A percentile compares a stretch with the other conserved stretches of the same genome.
Evolutionary conservation across 495 filamentous ascomycete species (phyloP).

Genomic region (Penicillium herquei): DNA sequence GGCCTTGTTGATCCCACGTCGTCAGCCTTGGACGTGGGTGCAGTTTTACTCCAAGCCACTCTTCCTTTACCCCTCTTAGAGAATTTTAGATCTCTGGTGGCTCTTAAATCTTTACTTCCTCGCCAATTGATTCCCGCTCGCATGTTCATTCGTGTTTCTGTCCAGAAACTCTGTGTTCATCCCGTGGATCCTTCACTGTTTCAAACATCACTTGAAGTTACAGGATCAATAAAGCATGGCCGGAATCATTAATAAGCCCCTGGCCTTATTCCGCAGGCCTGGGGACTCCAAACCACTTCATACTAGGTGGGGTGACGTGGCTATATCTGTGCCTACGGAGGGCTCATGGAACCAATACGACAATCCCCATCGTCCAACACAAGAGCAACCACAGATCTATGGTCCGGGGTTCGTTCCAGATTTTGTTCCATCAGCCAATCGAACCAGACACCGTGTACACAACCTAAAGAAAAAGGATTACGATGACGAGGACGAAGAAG

Average conservation of each 20-base stretch:
- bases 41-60: no score
- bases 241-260: constrained; percentile 28
- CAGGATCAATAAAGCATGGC: constrained; percentile 20
- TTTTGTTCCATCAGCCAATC: constrained; percentile 12
- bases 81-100: background rate
- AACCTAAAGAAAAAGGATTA: constrained; percentile 6
- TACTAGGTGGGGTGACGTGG: constrained; percentile 40
- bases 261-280: constrained; percentile 34
- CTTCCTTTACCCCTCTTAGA: background rate
- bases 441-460: background rate
- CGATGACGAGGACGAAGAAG: background rate
- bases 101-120: background rate
- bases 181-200: background rate
- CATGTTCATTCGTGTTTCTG: constrained; percentile 8
- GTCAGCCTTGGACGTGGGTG: background rate
- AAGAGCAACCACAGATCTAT: constrained; percentile 17
- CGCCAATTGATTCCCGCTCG: background rate
- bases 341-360: constrained; percentile 43
- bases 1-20: constrained; percentile 9
- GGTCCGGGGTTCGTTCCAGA: constrained; percentile 32
- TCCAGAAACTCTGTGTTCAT: background rate
- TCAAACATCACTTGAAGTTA: no score
- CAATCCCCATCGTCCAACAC: constrained; percentile 28
- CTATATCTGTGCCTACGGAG: constrained; percentile 38
- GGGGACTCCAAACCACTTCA: constrained; percentile 33